Base-by-base conservation (phyloP, 805 yeast genomes). In the Lachancea sp. region DNA sequence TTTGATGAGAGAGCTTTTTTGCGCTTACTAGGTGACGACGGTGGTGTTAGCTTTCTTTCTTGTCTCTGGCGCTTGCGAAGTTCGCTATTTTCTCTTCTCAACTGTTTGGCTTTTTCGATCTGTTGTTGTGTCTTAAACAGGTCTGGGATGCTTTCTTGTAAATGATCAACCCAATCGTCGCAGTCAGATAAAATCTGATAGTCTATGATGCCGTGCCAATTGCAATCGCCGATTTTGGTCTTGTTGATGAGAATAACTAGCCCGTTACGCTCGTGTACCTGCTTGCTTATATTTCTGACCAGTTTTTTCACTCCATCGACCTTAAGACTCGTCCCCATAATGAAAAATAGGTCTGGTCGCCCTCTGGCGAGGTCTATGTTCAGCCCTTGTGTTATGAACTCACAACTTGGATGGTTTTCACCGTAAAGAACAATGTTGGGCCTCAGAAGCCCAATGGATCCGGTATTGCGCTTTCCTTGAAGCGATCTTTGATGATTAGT, bases 391-490 rank as follows among this genome's bases (percentile, higher is more conserved):
- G 95, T 84, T 35, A 91, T 79, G n/a, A 72, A 66, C 49, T 87
- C 96, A 4, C 89, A 80, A 50, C 79, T 78, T 1, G 96, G 96
- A 63, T 91, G 98, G 56, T 89, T 82, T 59, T 91, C 98, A 1
- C 97, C 97, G 62, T 91, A 91, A 18, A 91, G 71, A 1, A 91
- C 95, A 47, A 91, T 89, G 56, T 84, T 84, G 4, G 99, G 99
- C 46, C 96, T 73, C 36, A 93, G 67, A 20, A 78, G 65, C 0
- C 99, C 99, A 4, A 82, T 77, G 36, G 70, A 69, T 0, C 86
- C 82, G 1, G 85, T 78, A 8, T 76, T 60, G 45, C 99, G 66
- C 62, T 89, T 89, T 3, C 98, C 98, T 15, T 71, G 64, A 46
- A 69, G 70, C 12, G 74, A 67, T 38, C 96, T 70, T 39, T 75